Conservation (phyloP, 305 asterid species). For the Euphrasia arctica region DNA sequence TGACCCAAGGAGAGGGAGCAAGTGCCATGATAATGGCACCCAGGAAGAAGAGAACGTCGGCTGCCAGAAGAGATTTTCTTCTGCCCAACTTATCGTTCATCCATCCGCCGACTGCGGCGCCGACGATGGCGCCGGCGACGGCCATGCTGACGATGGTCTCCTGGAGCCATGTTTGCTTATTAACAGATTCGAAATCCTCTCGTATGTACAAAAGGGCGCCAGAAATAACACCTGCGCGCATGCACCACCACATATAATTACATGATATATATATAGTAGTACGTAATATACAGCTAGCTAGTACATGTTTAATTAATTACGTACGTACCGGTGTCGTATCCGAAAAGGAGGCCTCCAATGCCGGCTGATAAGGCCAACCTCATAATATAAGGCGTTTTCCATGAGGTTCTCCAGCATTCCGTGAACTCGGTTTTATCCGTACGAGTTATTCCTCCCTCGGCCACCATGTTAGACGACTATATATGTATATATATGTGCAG, state of each 20-base stretch:
- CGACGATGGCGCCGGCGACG: constrained; percentile 77
- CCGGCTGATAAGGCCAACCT: constrained; percentile 68
- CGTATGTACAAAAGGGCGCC: constrained; percentile 72
- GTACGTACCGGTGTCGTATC: constrained; percentile 80
- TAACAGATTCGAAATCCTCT: constrained; percentile 55
- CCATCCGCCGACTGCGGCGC: constrained; percentile 76
- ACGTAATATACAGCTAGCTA: no score
- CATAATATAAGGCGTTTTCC: constrained; percentile 71
- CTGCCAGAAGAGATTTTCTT: constrained; percentile 44
- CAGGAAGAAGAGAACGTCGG: constrained; percentile 56
- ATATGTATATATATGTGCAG: no score
- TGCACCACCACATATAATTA: no score
- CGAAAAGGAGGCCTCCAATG: constrained; percentile 68
- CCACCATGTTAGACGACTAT: constrained; percentile 30
- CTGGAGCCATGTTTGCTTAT: constrained; percentile 63
- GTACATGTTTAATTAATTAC: no score
- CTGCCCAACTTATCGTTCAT: constrained; percentile 59
- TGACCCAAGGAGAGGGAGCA: constrained; percentile 54
- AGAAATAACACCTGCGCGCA: constrained; percentile 77
- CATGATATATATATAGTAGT: no score
- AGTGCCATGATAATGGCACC: constrained; percentile 62
- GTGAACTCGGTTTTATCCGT: constrained; percentile 60
- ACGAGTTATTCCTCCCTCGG: constrained; percentile 45
- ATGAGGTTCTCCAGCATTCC: constrained; percentile 60
- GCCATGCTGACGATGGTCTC: constrained; percentile 80